Evolutionary conservation across 495 filamentous ascomycete species (phyloP).

Genomic region (Lasiosphaeriaceae sp.): DNA sequence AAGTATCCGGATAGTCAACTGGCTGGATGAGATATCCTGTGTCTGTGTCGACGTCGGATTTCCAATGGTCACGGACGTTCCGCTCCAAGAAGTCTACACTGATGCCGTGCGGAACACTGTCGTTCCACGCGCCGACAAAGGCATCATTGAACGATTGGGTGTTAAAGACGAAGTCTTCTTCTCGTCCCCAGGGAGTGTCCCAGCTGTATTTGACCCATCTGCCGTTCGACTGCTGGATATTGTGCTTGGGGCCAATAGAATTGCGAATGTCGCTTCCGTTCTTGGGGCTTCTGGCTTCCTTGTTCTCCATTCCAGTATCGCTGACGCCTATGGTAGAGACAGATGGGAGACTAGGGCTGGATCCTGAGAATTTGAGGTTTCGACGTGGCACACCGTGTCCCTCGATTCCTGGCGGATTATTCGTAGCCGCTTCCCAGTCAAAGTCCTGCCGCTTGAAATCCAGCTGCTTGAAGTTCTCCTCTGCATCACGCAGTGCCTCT

Average conservation of each 20-base stretch:
- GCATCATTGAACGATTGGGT: background rate
- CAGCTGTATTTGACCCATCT: slow-evolving; percentile 8
- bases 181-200: background rate
- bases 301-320: slow-evolving; percentile 1
- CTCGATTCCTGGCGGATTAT: background rate
- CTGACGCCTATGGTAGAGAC: slow-evolving; percentile 8
- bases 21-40: slow-evolving; percentile 28
- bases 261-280: slow-evolving; percentile 13
- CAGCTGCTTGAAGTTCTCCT: background rate
- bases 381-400: slow-evolving; percentile 7
- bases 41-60: slow-evolving; percentile 28
- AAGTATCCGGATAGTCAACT: slow-evolving; percentile 19
- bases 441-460: background rate
- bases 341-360: slow-evolving; percentile 4
- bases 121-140: slow-evolving; percentile 14
- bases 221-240: background rate
- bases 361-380: slow-evolving; percentile 9
- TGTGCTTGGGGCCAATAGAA: slow-evolving; percentile 11
- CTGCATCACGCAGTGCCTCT: background rate
- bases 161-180: slow-evolving; percentile 10
- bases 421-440: background rate
- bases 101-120: slow-evolving; percentile 3
- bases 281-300: background rate
- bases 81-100: slow-evolving; percentile 11
- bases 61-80: slow-evolving; percentile 15